These are phyloP conservation scores for Taiozyma sp. DNA, from an alignment of 1,139 yeast genomes.

Conservation along the genomic window DNA sequence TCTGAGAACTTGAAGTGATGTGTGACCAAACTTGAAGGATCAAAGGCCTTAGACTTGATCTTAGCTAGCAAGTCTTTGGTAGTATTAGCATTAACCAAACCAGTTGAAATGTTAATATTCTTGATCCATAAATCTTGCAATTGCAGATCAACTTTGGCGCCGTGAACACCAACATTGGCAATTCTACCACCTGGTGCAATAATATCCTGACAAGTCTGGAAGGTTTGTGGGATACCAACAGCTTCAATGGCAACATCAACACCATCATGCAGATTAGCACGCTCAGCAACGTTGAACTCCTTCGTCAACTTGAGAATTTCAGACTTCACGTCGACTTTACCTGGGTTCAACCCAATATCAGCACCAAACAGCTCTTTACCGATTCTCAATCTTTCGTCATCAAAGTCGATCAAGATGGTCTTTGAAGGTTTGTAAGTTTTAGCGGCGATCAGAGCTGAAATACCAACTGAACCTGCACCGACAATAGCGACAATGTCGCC, in stretches of 20 bases:
- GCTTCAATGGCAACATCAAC: conserved; percentile 49
- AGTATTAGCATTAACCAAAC: conserved; percentile 40
- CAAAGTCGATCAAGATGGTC: conserved; percentile 39
- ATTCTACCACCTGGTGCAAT: conserved; percentile 43
- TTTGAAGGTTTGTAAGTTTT: conserved; percentile 33
- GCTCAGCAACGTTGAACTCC: conserved; percentile 16
- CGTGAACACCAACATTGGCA: conserved; percentile 46
- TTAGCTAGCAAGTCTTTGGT: conserved; percentile 31
- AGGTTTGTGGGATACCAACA: conserved; percentile 43
- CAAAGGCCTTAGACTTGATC: conserved; percentile 29
- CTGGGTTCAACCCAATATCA: conserved; percentile 35
- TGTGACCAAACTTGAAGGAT: conserved; percentile 49
- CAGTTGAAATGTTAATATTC: conserved; percentile 39
- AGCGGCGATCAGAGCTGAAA: conserved; percentile 37
- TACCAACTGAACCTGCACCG: conserved; percentile 47
- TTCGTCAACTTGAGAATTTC: conserved; percentile 26
- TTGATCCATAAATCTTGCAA: conserved; percentile 42
- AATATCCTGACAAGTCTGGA: conserved; percentile 39
- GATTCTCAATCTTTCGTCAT: conserved; percentile 36
- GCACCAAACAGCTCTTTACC: conserved; percentile 40
- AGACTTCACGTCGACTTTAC: conserved; percentile 27
- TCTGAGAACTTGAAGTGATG: conserved; percentile 56
- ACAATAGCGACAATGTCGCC: conserved; percentile 43
- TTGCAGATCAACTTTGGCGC: conserved; percentile 36
- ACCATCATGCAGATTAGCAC: conserved; percentile 30